Evolutionary conservation across 2,329 filamentous ascomycete genomes (phyloP).

Genomic region (Penicillium sp.): DNA sequence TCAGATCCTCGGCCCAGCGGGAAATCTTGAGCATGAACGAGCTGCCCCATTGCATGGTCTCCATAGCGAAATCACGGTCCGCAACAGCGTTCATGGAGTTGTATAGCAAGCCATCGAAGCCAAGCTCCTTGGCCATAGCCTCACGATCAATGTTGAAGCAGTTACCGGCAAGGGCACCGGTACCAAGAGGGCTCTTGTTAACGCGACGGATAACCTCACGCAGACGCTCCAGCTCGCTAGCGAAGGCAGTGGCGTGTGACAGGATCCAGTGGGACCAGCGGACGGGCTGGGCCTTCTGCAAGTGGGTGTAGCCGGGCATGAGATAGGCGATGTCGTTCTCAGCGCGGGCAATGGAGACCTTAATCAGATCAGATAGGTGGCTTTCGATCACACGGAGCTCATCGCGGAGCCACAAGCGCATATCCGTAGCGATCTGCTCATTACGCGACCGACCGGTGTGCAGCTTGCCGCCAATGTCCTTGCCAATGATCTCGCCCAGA

Average conservation of each 20-base stretch:
- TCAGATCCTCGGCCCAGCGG: conserved; percentile 81
- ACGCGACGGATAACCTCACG: conserved; percentile 71
- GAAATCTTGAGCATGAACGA: conserved; percentile 78
- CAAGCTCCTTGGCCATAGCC: conserved; percentile 74
- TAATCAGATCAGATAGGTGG: conserved; percentile 67
- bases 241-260: conserved; percentile 70
- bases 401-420: conserved; percentile 84
- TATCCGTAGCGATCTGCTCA: conserved; percentile 86
- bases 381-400: conserved; percentile 68
- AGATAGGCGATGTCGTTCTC: conserved; percentile 72
- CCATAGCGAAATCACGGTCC: conserved; percentile 79
- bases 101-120: conserved; percentile 71
- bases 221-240: conserved; percentile 72
- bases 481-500: conserved; percentile 81
- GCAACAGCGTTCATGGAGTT: conserved; percentile 76
- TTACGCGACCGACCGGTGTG: conserved; percentile 87
- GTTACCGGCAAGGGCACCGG: conserved; percentile 77
- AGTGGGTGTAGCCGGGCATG: conserved; percentile 87
- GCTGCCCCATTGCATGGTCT: conserved; percentile 76
- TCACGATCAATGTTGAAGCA: conserved; percentile 78
- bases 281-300: conserved; percentile 79
- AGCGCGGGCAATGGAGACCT: conserved; percentile 67
- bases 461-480: conserved; percentile 80
- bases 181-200: conserved; percentile 69
- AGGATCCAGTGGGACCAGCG: conserved; percentile 81